A percentile compares a stretch with the other conserved stretches of the same genome.
phyloP scores from a whole-genome alignment of 2,329 filamentous ascomycete species.

The Beauveria australis region DNA sequence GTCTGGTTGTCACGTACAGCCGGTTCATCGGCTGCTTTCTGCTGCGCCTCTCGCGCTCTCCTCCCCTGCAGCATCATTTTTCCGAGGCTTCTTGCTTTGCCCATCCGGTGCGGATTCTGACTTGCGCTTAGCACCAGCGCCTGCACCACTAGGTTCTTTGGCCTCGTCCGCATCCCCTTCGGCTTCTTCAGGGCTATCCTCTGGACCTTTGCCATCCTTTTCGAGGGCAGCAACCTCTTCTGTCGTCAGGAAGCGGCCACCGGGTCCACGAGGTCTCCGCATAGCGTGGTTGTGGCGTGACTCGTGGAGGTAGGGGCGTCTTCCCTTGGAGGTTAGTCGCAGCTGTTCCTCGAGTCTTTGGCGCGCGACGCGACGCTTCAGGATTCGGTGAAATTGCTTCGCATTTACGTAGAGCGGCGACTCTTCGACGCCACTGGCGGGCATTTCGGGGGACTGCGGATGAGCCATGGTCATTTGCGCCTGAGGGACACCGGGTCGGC shows the following conservation, averaged over 20 bases:
- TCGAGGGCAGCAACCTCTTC: slow-evolving; percentile 93
- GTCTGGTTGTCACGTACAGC: background rate
- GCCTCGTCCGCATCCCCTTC: slow-evolving; percentile 24
- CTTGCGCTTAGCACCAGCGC: slow-evolving; percentile 50
- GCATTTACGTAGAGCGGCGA: slow-evolving; percentile 96
- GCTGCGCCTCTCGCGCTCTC: slow-evolving; percentile 25
- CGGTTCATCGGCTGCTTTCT: slow-evolving; percentile 29
- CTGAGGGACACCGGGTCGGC: slow-evolving; percentile 50
- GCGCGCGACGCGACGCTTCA: slow-evolving; percentile 86
- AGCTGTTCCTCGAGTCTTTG: slow-evolving; percentile 91
- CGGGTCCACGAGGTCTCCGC: slow-evolving; percentile 86
- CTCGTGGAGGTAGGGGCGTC: slow-evolving; percentile 95
- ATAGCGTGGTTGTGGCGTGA: slow-evolving; percentile 98
- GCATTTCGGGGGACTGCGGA: slow-evolving; percentile 72
- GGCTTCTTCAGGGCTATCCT: slow-evolving; percentile 21
- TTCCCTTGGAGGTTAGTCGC: slow-evolving; percentile 84
- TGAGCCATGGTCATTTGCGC: slow-evolving; percentile 59
- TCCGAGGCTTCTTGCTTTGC: slow-evolving; percentile 49
- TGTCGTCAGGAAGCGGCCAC: slow-evolving; percentile 89
- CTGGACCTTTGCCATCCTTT: slow-evolving; percentile 41
- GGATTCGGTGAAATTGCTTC: slow-evolving; percentile 95
- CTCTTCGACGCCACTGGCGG: slow-evolving; percentile 67
- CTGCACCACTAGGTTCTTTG: slow-evolving; percentile 24
- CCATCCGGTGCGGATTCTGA: slow-evolving; percentile 40
- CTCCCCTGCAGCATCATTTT: slow-evolving; percentile 37